Percentiles rank a stretch among this genome's conserved stretches.
Evolutionary conservation across 257 asterid species (phyloP).

Genomic region (Solanum verrucosum): DNA sequence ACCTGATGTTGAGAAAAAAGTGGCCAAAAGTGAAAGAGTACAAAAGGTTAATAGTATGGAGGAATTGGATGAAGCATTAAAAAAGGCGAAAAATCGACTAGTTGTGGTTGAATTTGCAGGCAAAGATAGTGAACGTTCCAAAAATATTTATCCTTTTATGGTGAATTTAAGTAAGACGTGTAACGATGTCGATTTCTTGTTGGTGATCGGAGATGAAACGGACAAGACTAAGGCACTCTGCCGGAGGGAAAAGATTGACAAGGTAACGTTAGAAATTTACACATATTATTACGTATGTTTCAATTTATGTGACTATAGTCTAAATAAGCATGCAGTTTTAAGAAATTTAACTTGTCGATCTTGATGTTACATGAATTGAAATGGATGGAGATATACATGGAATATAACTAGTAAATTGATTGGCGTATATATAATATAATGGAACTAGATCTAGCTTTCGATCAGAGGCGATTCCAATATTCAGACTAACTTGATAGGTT

Average conservation of each 20-base stretch:
- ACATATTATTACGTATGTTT: neutral
- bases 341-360: no score
- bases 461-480: neutral
- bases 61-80: constrained; percentile 74
- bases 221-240: constrained; percentile 57
- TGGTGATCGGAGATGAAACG: constrained; percentile 86
- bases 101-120: constrained; percentile 87
- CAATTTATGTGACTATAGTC: neutral
- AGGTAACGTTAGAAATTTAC: neutral
- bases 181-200: constrained; percentile 74
- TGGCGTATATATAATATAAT: neutral
- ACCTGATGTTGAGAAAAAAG: constrained; percentile 31
- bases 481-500: neutral
- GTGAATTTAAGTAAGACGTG: constrained; percentile 83
- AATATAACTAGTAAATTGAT: neutral
- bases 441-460: neutral
- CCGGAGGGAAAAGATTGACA: constrained; percentile 54
- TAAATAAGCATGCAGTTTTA: no score
- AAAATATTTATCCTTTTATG: constrained; percentile 75
- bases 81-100: constrained; percentile 50
- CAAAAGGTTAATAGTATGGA: constrained; percentile 44
- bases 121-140: constrained; percentile 36
- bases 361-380: neutral
- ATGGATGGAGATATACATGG: neutral
- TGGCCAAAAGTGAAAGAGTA: constrained; percentile 38